A percentile compares a stretch with the other conserved stretches of the same genome.
These are phyloP conservation scores for Schwanniomyces sp. DNA, from an alignment of 805 yeast genomes.

Conservation along the genomic window DNA sequence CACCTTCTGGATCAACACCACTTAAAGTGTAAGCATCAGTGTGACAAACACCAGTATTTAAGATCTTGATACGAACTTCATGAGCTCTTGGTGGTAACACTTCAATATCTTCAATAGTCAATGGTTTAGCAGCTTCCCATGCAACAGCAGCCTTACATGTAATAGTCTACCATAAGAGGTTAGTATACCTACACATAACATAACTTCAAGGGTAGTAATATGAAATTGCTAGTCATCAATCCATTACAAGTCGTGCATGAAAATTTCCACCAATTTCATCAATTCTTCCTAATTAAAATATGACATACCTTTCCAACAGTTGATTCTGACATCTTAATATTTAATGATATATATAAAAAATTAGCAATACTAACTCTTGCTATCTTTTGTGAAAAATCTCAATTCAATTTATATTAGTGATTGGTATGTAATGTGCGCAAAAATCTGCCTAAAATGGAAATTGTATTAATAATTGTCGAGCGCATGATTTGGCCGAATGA, in stretches of 20 bases:
- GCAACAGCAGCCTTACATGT: conserved; percentile 96
- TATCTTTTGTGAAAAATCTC: not conserved
- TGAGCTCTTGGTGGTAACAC: conserved; percentile 96
- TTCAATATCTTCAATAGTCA: conserved; percentile 80
- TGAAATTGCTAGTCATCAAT: not conserved
- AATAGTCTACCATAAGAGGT: conserved; percentile 46
- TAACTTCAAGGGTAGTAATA: conserved; percentile 5
- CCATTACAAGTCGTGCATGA: too few relatives aligned
- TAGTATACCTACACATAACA: conserved; percentile 12
- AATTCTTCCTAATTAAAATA: not conserved
- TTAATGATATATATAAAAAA: not conserved
- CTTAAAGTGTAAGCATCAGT: conserved; percentile 96
- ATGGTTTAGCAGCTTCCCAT: conserved; percentile 89
- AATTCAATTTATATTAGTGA: not conserved
- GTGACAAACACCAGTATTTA: conserved; percentile 94
- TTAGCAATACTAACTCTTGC: not conserved
- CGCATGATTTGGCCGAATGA: not conserved
- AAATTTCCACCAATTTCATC: not conserved
- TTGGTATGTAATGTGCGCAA: not conserved
- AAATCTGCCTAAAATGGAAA: not conserved
- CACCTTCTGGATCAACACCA: conserved; percentile 96
- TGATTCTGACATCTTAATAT: conserved; percentile 13
- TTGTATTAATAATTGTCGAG: not conserved
- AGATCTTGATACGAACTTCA: conserved; percentile 90
- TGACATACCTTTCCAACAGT: conserved; percentile 19